Conservation (phyloP, 1,284 basidiomycete species). For the Cryptococcus depauperatus region DNA sequence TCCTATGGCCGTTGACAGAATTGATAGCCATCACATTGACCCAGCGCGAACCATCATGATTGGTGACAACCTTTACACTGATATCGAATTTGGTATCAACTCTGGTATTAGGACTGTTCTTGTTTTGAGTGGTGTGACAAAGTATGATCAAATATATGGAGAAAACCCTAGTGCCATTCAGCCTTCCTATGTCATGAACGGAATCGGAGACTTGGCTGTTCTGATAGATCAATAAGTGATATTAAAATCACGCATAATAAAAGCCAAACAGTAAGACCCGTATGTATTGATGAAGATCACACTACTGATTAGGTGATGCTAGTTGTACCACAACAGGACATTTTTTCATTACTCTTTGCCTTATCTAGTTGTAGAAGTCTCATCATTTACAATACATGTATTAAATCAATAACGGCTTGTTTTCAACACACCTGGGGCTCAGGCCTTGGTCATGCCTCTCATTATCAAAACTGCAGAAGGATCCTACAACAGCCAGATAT, state of each 20-base stretch:
- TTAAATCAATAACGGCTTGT: too few species aligned
- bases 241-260: neutral
- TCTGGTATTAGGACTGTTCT: conserved; percentile 80
- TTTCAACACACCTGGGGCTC: too few species aligned
- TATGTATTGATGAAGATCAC: too few species aligned
- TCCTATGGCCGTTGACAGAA: neutral
- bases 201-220: conserved; percentile 62
- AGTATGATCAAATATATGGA: conserved; percentile 62
- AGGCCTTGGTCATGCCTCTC: too few species aligned
- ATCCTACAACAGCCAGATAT: too few species aligned
- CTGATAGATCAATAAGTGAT: conserved; percentile 18
- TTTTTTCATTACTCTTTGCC: too few species aligned
- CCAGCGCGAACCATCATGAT: conserved; percentile 82
- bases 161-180: conserved; percentile 58
- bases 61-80: conserved; percentile 89
- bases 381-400: too few species aligned
- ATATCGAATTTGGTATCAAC: conserved; percentile 72
- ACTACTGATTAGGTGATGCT: too few species aligned
- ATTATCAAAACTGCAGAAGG: too few species aligned
- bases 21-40: conserved; percentile 68
- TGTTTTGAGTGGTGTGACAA: conserved; percentile 84
- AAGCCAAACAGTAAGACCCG: too few species aligned
- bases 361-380: too few species aligned
- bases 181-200: conserved; percentile 71
- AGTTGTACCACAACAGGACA: too few species aligned